Percentiles rank a stretch among this genome's conserved stretches.
Evolutionary conservation across 257 asterid genomes (phyloP).

Genomic region (Cynanchum wilfordii): DNA sequence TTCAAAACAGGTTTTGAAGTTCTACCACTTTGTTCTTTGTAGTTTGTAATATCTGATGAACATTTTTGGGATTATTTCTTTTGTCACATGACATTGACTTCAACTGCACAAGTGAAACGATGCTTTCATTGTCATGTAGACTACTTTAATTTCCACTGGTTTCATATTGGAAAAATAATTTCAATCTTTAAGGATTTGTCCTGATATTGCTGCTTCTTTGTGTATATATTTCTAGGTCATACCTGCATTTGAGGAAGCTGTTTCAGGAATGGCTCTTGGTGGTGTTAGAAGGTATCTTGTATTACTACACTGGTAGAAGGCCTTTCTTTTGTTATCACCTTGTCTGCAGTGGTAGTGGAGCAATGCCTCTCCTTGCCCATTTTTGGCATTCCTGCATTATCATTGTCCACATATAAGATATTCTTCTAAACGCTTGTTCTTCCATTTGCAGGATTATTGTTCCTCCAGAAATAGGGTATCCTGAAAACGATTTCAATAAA

Average conservation of each 20-base stretch:
- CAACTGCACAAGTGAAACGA: not conserved
- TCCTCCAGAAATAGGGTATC: constrained; percentile 96
- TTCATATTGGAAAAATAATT: constrained; percentile 2
- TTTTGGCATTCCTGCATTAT: not conserved
- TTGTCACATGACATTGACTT: not conserved
- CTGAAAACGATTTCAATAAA: constrained; percentile 87
- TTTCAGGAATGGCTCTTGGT: constrained; percentile 86
- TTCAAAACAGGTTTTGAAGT: constrained; percentile 1
- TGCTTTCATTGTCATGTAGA: constrained; percentile 1
- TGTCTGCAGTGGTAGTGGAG: not conserved
- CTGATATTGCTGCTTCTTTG: constrained; percentile 21
- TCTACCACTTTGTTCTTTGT: not conserved
- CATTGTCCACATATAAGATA: not conserved
- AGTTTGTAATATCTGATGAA: not conserved
- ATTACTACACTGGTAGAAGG: not conserved
- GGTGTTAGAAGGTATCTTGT: constrained; percentile 74
- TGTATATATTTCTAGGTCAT: constrained; percentile 64
- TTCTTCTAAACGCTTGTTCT: constrained; percentile 1
- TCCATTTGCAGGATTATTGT: constrained; percentile 63
- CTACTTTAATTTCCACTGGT: not conserved
- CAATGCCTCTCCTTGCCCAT: not conserved
- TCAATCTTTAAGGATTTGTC: constrained; percentile 8
- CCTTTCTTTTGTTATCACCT: too few species aligned
- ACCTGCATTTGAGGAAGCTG: constrained; percentile 96
- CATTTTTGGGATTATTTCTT: not conserved